These are phyloP conservation scores for Bathelium albidoporum DNA, from an alignment of 495 filamentous ascomycete genomes.

Conservation along the genomic window DNA sequence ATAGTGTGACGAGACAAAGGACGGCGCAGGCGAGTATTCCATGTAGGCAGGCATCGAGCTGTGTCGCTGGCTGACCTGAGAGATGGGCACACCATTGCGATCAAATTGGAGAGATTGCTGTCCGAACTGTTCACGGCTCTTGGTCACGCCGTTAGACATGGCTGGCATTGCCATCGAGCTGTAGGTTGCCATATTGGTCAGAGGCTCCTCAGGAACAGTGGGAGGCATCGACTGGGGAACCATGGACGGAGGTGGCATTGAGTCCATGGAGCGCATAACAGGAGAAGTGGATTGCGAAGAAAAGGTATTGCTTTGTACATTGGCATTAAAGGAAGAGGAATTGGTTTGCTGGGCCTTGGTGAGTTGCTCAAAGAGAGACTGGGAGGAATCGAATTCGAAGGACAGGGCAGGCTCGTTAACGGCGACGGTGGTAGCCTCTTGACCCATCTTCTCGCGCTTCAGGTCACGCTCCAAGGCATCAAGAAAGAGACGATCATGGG, in stretches of 20 bases:
- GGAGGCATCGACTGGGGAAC: constrained; percentile 42
- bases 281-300: constrained; percentile 67
- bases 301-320: constrained; percentile 56
- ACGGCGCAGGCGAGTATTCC: constrained; percentile 96
- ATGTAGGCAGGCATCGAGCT: constrained; percentile 95
- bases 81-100: constrained; percentile 76
- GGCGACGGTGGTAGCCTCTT: constrained; percentile 93
- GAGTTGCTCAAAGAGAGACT: constrained; percentile 98
- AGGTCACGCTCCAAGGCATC: constrained; percentile 94
- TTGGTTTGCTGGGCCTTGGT: constrained; percentile 99
- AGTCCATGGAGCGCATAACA: constrained; percentile 81
- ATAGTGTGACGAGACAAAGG: constrained; percentile 91
- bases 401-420: constrained; percentile 94
- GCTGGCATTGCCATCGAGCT: constrained; percentile 32
- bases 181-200: constrained; percentile 55
- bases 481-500: constrained; percentile 92
- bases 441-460: constrained; percentile 98
- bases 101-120: constrained; percentile 64
- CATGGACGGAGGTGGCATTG: constrained; percentile 72
- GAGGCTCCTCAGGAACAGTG: constrained; percentile 66
- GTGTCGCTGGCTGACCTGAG: constrained; percentile 76
- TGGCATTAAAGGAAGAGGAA: constrained; percentile 86
- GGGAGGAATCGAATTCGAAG: constrained; percentile 97
- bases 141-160: constrained; percentile 57
- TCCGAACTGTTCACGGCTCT: constrained; percentile 68